A percentile compares a stretch with the other conserved stretches of the same genome.
These are phyloP conservation scores for Crithidia brevicula DNA, from an alignment of 208 protist species.

Conservation along the genomic window DNA sequence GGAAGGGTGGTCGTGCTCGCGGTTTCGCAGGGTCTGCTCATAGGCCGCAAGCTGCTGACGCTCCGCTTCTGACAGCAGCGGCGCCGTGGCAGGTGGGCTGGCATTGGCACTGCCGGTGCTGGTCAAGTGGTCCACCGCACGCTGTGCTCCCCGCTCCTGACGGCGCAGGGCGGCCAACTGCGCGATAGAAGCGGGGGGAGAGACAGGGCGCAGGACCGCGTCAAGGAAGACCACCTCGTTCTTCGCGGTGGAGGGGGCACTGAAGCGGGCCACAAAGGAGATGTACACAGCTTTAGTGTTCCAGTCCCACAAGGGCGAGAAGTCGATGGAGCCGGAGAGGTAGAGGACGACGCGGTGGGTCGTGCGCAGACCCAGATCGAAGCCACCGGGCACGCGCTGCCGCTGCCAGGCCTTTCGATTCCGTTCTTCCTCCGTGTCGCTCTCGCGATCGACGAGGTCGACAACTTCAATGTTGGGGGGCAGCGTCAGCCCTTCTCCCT, in stretches of 20 bases:
- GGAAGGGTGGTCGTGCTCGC: slow-evolving; percentile 35
- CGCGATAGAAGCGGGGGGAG: slow-evolving; percentile 23
- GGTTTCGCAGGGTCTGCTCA: slow-evolving; percentile 19
- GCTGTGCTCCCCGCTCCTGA: slow-evolving; percentile 15
- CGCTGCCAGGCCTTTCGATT: slow-evolving; percentile 28
- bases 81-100: not conserved
- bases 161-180: slow-evolving; percentile 24
- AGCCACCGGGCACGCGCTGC: slow-evolving; percentile 10
- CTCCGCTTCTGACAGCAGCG: slow-evolving; percentile 50
- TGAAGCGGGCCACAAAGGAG: slow-evolving; percentile 59
- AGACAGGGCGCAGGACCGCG: slow-evolving; percentile 40
- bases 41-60: slow-evolving; percentile 28
- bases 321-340: slow-evolving; percentile 49
- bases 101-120: not conserved
- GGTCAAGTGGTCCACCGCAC: not conserved
- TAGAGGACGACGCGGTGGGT: slow-evolving; percentile 43
- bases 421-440: slow-evolving; percentile 20
- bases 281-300: slow-evolving; percentile 83
- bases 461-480: slow-evolving; percentile 20
- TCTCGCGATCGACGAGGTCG: slow-evolving; percentile 11
- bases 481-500: not conserved
- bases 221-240: slow-evolving; percentile 73
- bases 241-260: slow-evolving; percentile 15
- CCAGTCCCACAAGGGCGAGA: slow-evolving; percentile 71
- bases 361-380: slow-evolving; percentile 16